These are phyloP conservation scores for Kodamaea leandrae DNA, from an alignment of 805 yeast species.

Conservation along the genomic window DNA sequence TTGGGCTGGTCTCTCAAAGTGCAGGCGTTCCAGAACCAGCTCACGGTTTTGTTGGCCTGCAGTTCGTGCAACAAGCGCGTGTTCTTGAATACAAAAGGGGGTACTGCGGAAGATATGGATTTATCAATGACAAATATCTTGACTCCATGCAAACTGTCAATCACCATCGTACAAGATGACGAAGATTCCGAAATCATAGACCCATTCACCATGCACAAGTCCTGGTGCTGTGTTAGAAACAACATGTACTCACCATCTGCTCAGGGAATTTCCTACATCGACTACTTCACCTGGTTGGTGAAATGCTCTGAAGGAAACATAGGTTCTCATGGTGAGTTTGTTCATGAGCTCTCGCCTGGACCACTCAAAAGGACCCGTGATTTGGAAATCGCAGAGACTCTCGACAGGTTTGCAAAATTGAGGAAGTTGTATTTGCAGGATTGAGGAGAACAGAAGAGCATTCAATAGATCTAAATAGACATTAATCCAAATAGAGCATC, in stretches of 20 bases:
- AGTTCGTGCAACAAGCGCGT: slow-evolving; percentile 36
- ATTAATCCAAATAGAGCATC: too few relatives aligned
- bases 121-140: slow-evolving; percentile 18
- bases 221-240: slow-evolving; percentile 32
- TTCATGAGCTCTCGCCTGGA: neutral
- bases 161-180: slow-evolving; percentile 14
- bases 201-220: slow-evolving; percentile 30
- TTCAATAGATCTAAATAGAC: too few relatives aligned
- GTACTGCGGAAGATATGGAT: slow-evolving; percentile 7
- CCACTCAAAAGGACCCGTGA: slow-evolving; percentile 18
- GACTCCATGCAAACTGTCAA: slow-evolving; percentile 32
- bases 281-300: slow-evolving; percentile 26
- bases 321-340: slow-evolving; percentile 22
- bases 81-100: slow-evolving; percentile 18
- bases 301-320: slow-evolving; percentile 20
- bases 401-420: slow-evolving; percentile 33
- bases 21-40: slow-evolving; percentile 26
- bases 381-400: slow-evolving; percentile 32
- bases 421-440: too few relatives aligned
- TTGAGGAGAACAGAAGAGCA: too few relatives aligned
- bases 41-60: slow-evolving; percentile 34
- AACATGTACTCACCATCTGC: slow-evolving; percentile 12
- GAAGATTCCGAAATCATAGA: slow-evolving; percentile 15
- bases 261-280: slow-evolving; percentile 5
- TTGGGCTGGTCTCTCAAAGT: slow-evolving; percentile 38